These are phyloP conservation scores for Beauveria pseudobassiana DNA, from an alignment of 2,329 filamentous ascomycete species.

Conservation along the genomic window DNA sequence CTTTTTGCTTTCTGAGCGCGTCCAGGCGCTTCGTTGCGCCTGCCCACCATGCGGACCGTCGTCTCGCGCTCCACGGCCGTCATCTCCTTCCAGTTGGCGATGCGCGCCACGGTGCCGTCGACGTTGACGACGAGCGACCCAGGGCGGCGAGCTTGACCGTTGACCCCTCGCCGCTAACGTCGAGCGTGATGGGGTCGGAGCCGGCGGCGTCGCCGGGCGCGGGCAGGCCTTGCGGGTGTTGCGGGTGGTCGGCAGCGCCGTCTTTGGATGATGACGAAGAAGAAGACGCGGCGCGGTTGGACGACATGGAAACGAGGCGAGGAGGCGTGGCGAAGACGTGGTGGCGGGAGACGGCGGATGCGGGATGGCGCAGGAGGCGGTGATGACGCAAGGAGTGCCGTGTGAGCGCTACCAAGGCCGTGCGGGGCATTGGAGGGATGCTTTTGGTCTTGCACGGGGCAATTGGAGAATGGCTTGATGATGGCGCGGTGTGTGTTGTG, in stretches of 20 bases:
- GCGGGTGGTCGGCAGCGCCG: neutral
- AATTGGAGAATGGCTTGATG: neutral
- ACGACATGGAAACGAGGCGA: neutral
- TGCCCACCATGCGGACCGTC: slow-evolving; percentile 59
- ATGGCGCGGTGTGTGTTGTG: neutral
- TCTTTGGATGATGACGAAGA: slow-evolving; percentile 2
- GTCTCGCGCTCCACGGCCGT: slow-evolving; percentile 58
- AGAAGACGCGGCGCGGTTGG: neutral
- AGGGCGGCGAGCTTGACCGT: slow-evolving; percentile 57
- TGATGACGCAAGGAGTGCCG: slow-evolving; percentile 3
- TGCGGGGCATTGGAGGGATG: slow-evolving; percentile 3
- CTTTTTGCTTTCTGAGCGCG: slow-evolving; percentile 31
- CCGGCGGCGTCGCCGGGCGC: slow-evolving; percentile 17
- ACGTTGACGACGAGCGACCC: slow-evolving; percentile 65
- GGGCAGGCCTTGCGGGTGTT: slow-evolving; percentile 18
- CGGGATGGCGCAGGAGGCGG: neutral
- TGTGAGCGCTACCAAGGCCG: neutral
- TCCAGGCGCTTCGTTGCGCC: slow-evolving; percentile 58
- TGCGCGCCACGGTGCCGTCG: slow-evolving; percentile 63
- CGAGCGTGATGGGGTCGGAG: slow-evolving; percentile 20
- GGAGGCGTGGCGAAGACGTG: neutral
- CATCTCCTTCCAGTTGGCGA: slow-evolving; percentile 69
- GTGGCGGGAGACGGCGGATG: neutral
- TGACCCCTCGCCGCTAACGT: slow-evolving; percentile 24
- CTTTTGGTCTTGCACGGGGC: neutral